Conservation (phyloP, 2,329 filamentous ascomycete genomes). For the Fusarium zealandicum region DNA sequence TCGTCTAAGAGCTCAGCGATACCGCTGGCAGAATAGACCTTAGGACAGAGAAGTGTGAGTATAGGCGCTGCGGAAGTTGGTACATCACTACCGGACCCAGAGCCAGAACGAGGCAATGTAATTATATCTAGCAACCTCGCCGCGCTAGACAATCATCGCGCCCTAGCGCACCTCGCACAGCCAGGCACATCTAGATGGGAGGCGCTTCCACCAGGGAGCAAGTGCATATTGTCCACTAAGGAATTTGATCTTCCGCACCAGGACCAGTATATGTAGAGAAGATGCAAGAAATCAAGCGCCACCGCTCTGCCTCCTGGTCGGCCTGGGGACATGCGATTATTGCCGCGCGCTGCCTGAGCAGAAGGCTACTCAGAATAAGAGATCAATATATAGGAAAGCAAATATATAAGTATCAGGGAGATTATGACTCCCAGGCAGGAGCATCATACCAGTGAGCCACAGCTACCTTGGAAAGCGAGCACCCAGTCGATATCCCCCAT, state of each 20-base stretch:
- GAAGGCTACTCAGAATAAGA: neutral
- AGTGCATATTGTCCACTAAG: neutral
- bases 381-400: neutral
- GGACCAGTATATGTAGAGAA: neutral
- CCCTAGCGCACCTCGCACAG: neutral
- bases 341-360: neutral
- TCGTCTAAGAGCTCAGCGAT: neutral
- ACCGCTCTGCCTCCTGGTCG: neutral
- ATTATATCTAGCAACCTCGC: neutral
- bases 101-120: too few relatives aligned
- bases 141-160: neutral
- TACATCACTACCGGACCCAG: too few relatives aligned
- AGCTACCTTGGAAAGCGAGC: conserved; percentile 1
- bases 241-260: too few relatives aligned
- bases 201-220: neutral
- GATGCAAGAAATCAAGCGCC: too few relatives aligned
- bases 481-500: neutral
- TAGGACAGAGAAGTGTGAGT: too few relatives aligned
- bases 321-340: neutral
- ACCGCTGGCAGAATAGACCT: neutral
- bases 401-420: neutral
- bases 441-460: too few relatives aligned
- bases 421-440: neutral
- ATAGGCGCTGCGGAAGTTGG: too few relatives aligned
- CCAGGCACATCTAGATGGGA: neutral